Base-by-base conservation (phyloP, 345 rosid genomes). In the Melaleuca quinquenervia region DNA sequence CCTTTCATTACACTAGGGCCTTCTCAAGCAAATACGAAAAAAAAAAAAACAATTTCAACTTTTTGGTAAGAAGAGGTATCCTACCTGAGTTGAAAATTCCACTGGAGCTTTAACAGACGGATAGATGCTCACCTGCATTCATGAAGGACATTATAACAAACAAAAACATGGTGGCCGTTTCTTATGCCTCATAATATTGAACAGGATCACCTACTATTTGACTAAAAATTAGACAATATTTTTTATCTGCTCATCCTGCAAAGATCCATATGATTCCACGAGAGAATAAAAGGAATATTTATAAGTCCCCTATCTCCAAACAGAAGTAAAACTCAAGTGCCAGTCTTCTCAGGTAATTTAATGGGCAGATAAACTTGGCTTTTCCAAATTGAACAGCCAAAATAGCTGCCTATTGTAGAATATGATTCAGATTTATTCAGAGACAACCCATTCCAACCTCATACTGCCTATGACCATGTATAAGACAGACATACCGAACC, bases 61-160 rank as follows among this genome's bases (percentile, higher is more conserved):
- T 22, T 60, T 60, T 13, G 13, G 50, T 21, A 18, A 51, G 85
- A 53, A 83, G 58, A 88, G 85, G 15, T 29, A 50, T 44, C 56
- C 83, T 88, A 97, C 98, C 98, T 97, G 99, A 90, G 92, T 87
- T 56, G 98, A 93, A 85, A 88, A 89, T 85, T 96, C 98, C 52
- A 92, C 98, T 2, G 96, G 95, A 21, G 99, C 98, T 93, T 91
- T 97, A 70, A 94, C 94, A 62, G 96, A 88, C 50, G 98, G 98
- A 89, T 97, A 96, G 87, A 97, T 94, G 92, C 93, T 94, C 85
- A 96, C 94, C 98, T 95, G 90, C 82, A 85, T 44, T 70, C 45
- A 58, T 21, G 13, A 20, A 52, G n/a, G 82, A 82, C 13, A 82
- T 44, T 6, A 54, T 36, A 48, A 56, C 58, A 51, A 45, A 84